phyloP scores from a whole-genome alignment of 2,329 filamentous ascomycete species.

The Colletotrichum caudatum region DNA sequence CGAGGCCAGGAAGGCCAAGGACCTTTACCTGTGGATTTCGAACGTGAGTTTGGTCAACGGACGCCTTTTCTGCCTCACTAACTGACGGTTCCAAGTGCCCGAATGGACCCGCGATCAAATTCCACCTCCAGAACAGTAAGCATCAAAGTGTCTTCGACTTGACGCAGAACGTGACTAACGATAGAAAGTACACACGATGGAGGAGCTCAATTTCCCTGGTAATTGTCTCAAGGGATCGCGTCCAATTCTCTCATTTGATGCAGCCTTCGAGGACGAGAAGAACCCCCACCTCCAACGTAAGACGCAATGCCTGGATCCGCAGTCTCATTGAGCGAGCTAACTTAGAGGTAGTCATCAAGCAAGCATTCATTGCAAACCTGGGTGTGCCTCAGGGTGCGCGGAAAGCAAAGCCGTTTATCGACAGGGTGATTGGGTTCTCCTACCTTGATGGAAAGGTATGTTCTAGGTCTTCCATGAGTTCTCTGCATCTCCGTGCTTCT shows the following conservation, averaged over 20 bases:
- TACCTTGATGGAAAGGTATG: constrained; percentile 88
- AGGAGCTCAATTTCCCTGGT: constrained; percentile 94
- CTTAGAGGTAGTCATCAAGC: constrained; percentile 70
- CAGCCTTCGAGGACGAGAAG: constrained; percentile 79
- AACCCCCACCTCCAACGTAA: constrained; percentile 72
- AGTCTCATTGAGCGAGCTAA: not conserved
- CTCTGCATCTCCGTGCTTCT: constrained; percentile 54
- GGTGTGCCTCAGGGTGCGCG: constrained; percentile 89
- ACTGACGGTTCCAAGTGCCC: constrained; percentile 67
- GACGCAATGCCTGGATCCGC: constrained; percentile 40
- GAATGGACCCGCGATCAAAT: constrained; percentile 67
- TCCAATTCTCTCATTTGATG: constrained; percentile 94
- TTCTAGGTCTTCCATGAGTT: constrained; percentile 79
- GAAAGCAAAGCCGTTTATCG: constrained; percentile 95
- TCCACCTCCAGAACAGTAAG: constrained; percentile 82
- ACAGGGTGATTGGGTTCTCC: constrained; percentile 94
- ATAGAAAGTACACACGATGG: constrained; percentile 86
- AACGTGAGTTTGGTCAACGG: not conserved
- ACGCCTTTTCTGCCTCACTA: constrained; percentile 57
- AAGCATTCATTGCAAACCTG: constrained; percentile 85
- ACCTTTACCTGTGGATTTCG: constrained; percentile 93
- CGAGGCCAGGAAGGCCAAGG: constrained; percentile 92
- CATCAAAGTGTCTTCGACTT: not conserved
- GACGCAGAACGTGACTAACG: constrained; percentile 43
- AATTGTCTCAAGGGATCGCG: constrained; percentile 96